Conservation (phyloP, 371 early-diverging fungal species). For the Mucor sp. region DNA sequence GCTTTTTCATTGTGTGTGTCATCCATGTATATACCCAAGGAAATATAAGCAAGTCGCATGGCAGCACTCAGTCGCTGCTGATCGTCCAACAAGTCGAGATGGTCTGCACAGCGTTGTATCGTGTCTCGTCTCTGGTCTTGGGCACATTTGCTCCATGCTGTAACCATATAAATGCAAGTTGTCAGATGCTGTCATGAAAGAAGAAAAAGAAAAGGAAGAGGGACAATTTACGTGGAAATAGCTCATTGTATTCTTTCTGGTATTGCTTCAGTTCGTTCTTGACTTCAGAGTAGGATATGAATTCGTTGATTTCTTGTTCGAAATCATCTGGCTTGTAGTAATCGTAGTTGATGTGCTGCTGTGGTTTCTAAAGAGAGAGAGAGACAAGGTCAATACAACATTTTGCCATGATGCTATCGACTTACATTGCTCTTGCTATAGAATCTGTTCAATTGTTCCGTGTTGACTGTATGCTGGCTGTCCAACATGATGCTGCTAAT, state of each 20-base stretch:
- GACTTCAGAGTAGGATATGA: conserved; percentile 66
- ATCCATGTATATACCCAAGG: conserved; percentile 52
- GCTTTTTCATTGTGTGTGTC: neutral
- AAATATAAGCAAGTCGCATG: conserved; percentile 58
- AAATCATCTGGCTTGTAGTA: conserved; percentile 61
- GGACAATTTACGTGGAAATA: conserved; percentile 3
- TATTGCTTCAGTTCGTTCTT: conserved; percentile 7
- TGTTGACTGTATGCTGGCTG: neutral
- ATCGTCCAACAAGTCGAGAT: conserved; percentile 52
- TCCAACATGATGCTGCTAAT: neutral
- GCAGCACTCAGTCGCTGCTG: conserved; percentile 49
- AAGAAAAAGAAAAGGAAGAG: too few species aligned
- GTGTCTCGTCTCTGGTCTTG: conserved; percentile 30
- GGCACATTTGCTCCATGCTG: conserved; percentile 18
- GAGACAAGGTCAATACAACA: neutral
- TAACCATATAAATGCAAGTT: neutral
- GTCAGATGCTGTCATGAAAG: neutral
- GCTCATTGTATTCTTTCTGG: conserved; percentile 24
- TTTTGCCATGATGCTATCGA: neutral
- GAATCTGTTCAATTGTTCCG: conserved; percentile 1
- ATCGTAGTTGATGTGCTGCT: conserved; percentile 38
- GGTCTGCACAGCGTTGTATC: conserved; percentile 50
- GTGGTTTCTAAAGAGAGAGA: conserved; percentile 7
- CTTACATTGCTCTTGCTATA: conserved; percentile 1
- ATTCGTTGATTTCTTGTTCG: conserved; percentile 68